Conservation (phyloP, 2,329 filamentous ascomycete species). For the Arthrobotrys iridis region DNA sequence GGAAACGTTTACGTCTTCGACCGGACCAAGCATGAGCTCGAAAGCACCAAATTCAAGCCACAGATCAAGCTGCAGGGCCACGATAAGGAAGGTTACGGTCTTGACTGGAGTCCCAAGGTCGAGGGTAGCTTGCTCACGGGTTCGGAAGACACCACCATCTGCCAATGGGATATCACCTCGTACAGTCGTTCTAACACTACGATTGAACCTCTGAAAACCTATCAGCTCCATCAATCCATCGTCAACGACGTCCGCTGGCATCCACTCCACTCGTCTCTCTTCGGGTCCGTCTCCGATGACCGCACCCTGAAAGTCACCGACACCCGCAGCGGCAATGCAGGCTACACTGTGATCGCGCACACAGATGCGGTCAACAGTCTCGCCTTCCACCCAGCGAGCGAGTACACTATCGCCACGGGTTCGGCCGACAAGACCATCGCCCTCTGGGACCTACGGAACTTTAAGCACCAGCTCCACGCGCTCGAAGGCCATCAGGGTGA, state of each 20-base stretch:
- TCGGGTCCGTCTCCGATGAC: slow-evolving; percentile 95
- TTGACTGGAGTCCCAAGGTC: slow-evolving; percentile 89
- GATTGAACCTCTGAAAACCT: slow-evolving; percentile 76
- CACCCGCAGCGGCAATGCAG: slow-evolving; percentile 75
- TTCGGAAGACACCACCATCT: slow-evolving; percentile 90
- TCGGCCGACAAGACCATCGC: slow-evolving; percentile 95
- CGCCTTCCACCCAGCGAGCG: slow-evolving; percentile 90
- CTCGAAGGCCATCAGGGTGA: slow-evolving; percentile 88
- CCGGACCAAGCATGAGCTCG: slow-evolving; percentile 87
- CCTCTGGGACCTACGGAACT: slow-evolving; percentile 92
- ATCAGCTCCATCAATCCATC: slow-evolving; percentile 82
- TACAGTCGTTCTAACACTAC: slow-evolving; percentile 75
- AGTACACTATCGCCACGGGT: slow-evolving; percentile 88
- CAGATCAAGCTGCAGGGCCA: slow-evolving; percentile 89
- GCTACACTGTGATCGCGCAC: slow-evolving; percentile 72
- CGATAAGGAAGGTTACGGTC: slow-evolving; percentile 85
- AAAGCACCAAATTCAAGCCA: slow-evolving; percentile 74
- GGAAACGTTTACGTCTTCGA: slow-evolving; percentile 92
- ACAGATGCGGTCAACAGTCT: slow-evolving; percentile 94
- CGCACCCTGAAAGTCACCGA: slow-evolving; percentile 92
- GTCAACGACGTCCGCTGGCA: slow-evolving; percentile 99
- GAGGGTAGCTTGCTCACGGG: slow-evolving; percentile 86
- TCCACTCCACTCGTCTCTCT: slow-evolving; percentile 81
- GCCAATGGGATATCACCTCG: slow-evolving; percentile 88
- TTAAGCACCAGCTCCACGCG: slow-evolving; percentile 88